Base-by-base conservation (phyloP, 192 early-diverging fungal genomes). In the Lobosporangium transversale region DNA sequence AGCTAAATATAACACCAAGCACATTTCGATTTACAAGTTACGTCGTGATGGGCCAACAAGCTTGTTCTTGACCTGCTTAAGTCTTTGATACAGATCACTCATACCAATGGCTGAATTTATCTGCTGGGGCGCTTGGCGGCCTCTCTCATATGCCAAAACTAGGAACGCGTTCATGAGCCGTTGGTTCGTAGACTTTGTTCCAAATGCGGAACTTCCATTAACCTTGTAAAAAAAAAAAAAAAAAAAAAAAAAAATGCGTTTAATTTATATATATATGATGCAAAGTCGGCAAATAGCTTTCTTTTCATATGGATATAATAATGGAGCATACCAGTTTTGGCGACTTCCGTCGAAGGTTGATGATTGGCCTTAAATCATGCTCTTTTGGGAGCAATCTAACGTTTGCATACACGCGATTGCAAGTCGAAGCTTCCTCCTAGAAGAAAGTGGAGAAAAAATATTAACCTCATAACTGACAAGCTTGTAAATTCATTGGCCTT, bases 331-430 rank as follows among this genome's bases (percentile, higher is more conserved):
- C 82, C 55, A 80, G 37, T 48, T 32, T 66, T 1, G 56, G 50
- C 3, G 70, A 53, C 49, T 81, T 76, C 42, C 70, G 62, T 32
- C 84, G 66, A 35, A 95, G 73, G 53, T 96, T 96, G 52, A 85
- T 88, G 64, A 97, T 95, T 17, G 91, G 82, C 12, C 95, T 86
- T n/a, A 92, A 76, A 6, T 91, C 93, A 21, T 61, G 51, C 32
- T 80, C 83, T 73, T 97, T 97, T 40, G 94, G 94, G 24, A 97
- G 83, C 37, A 97, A 81, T 0, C 95, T 88, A 15, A 97, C 68
- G 45, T 79, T 85, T n/a, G 91, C 87, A 66, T 81, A 89, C 2
- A 60, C 75, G 47, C 84, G 83, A 0, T 58, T 40, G 52, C 65
- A 81, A 2, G 35, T 27, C 4, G 33, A 12, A 24, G 62, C 42